Percentiles rank a stretch among this genome's conserved stretches.
These are phyloP conservation scores for Lasiodiplodia citricola DNA, from an alignment of 2,329 filamentous ascomycete genomes.

Conservation along the genomic window DNA sequence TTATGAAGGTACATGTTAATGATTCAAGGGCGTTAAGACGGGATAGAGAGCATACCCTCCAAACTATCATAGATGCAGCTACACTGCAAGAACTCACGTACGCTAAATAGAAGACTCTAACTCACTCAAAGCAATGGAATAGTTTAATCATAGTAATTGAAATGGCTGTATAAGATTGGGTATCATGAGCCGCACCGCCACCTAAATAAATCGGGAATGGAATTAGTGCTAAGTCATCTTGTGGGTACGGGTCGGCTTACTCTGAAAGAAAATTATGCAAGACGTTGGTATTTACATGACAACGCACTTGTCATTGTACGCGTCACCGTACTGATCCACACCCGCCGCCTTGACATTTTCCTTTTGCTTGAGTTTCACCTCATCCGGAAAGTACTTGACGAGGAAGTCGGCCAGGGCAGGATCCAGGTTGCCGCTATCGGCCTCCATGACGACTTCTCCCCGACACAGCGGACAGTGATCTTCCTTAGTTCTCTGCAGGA, in stretches of 20 bases:
- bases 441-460: constrained; percentile 70
- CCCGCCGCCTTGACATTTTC: constrained; percentile 79
- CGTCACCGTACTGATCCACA: constrained; percentile 71
- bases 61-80: neutral
- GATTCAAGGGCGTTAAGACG: neutral
- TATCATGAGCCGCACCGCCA: neutral
- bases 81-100: neutral
- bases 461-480: constrained; percentile 78
- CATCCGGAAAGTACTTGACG: constrained; percentile 78
- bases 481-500: constrained; percentile 74
- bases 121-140: neutral
- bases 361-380: constrained; percentile 63
- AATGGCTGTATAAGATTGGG: neutral
- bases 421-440: constrained; percentile 70
- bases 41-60: neutral
- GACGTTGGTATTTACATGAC: constrained; percentile 58
- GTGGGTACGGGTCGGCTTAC: neutral
- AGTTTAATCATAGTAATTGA: neutral
- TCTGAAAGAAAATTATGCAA: neutral
- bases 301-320: constrained; percentile 64
- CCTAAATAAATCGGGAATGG: neutral
- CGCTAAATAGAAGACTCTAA: neutral
- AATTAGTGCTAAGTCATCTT: neutral
- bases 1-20: neutral
- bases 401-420: constrained; percentile 70